A percentile compares a stretch with the other conserved stretches of the same genome.
phyloP scores from a whole-genome alignment of 306 rosid genomes.

The Hylodesmum podocarpum region DNA sequence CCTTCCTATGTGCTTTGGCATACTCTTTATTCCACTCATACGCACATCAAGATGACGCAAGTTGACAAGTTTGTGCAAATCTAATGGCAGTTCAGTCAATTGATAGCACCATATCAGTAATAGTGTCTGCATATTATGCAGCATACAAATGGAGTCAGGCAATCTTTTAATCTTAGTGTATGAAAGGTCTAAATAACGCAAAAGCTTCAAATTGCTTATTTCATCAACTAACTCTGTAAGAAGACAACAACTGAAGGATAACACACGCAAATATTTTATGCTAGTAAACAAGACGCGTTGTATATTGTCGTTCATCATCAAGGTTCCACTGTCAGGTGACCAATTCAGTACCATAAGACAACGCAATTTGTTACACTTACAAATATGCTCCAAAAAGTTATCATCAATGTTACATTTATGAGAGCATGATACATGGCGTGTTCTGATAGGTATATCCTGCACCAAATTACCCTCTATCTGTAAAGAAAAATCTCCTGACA shows the following conservation, averaged over 20 bases:
- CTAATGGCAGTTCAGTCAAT: neutral
- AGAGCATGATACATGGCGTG: neutral
- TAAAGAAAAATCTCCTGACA: slow-evolving; percentile 29
- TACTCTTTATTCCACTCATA: neutral
- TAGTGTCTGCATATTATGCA: slow-evolving; percentile 32
- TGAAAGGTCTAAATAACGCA: slow-evolving; percentile 32
- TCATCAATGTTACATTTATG: rapidly evolving
- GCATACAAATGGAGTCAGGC: slow-evolving; percentile 21
- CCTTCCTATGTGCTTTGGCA: slow-evolving; percentile 24
- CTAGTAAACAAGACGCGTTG: neutral
- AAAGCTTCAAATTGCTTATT: slow-evolving; percentile 14
- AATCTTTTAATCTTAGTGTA: neutral
- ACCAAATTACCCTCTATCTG: neutral
- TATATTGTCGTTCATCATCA: neutral
- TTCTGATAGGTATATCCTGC: neutral
- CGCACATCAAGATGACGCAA: slow-evolving; percentile 13
- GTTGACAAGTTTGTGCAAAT: slow-evolving; percentile 11
- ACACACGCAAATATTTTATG: neutral
- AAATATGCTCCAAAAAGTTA: neutral
- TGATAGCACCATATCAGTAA: neutral
- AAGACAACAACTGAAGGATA: neutral
- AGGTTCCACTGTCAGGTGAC: neutral
- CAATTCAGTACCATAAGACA: neutral
- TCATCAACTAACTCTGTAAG: neutral
- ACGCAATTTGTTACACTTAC: neutral